phyloP scores from a whole-genome alignment of 768 basidiomycete genomes.

The Lentinula boryana region DNA sequence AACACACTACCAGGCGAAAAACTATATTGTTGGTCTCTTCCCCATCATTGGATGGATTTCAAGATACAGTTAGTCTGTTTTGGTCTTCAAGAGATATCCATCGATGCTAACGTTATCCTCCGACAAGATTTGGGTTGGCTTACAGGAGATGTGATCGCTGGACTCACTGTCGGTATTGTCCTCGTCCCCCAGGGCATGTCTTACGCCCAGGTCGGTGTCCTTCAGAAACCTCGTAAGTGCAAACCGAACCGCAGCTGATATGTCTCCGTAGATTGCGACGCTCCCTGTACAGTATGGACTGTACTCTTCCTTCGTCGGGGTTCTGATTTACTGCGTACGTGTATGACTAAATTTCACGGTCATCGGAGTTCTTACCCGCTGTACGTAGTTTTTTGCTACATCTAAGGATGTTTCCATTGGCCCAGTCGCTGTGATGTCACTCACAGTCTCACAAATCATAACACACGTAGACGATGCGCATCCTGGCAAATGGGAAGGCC shows the following conservation, averaged over 20 bases:
- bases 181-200: constrained; percentile 94
- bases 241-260: background rate
- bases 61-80: constrained; percentile 65
- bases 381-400: constrained; percentile 80
- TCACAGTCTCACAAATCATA: constrained; percentile 81
- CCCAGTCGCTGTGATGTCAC: constrained; percentile 97
- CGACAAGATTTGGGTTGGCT: constrained; percentile 69
- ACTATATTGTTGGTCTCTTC: constrained; percentile 72
- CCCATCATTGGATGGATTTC: constrained; percentile 83
- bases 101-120: background rate
- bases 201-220: constrained; percentile 57
- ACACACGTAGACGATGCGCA: constrained; percentile 47
- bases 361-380: background rate
- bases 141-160: constrained; percentile 83
- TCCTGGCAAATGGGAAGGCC: constrained; percentile 53
- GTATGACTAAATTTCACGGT: background rate
- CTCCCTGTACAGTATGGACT: constrained; percentile 86
- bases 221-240: background rate
- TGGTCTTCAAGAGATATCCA: background rate
- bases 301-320: constrained; percentile 90
- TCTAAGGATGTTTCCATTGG: constrained; percentile 99
- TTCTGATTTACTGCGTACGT: constrained; percentile 75
- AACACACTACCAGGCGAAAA: constrained; percentile 33
- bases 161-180: constrained; percentile 91
- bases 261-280: constrained; percentile 59